Conservation (phyloP, 768 basidiomycete genomes). For the Suillus bovinus region DNA sequence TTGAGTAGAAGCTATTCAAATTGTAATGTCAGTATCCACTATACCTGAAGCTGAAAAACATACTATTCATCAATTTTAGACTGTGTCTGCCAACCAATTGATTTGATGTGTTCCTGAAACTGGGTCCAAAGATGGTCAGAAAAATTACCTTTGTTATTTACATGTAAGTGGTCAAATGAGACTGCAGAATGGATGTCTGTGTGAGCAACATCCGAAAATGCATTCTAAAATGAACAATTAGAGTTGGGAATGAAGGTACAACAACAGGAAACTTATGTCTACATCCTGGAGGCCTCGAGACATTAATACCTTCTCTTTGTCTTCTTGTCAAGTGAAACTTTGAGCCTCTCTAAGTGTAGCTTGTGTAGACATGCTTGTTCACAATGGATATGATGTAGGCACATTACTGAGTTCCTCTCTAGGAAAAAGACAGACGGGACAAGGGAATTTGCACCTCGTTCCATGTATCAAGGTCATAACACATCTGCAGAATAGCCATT, state of each 20-base stretch:
- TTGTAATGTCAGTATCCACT: background rate
- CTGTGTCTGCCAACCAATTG: conserved; percentile 9
- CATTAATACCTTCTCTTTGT: no score
- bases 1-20: conserved; percentile 25
- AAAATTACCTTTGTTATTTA: conserved; percentile 33
- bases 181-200: no score
- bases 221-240: no score
- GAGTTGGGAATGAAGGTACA: no score
- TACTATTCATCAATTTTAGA: conserved; percentile 23
- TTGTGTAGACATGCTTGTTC: conserved; percentile 20
- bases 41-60: conserved; percentile 10
- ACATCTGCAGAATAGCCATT: conserved; percentile 23
- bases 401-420: background rate
- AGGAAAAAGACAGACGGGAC: conserved; percentile 39
- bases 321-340: no score
- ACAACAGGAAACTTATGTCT: no score
- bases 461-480: conserved; percentile 38
- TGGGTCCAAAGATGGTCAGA: conserved; percentile 32
- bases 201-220: no score
- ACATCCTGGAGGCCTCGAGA: no score
- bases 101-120: conserved; percentile 22
- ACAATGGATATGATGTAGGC: conserved; percentile 8
- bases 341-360: background rate
- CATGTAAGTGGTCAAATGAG: no score
- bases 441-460: conserved; percentile 27